Evolutionary conservation across 345 rosid species (phyloP), one percentile per base, ranked within the genome.

Genomic region (Lumnitzera littorea): DNA sequence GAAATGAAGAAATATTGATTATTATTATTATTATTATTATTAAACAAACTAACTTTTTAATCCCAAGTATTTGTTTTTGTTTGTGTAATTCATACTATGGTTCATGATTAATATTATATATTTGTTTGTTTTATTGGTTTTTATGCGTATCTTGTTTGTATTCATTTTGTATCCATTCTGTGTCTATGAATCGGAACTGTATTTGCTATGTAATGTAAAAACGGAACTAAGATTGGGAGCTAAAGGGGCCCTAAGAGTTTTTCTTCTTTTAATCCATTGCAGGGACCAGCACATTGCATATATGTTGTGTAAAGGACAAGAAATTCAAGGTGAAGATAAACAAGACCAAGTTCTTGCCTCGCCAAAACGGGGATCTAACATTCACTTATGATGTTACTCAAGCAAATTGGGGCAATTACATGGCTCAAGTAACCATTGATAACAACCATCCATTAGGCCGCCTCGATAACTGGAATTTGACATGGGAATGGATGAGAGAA

Each of bases 401-500:
- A 73, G 71, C 99, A 6, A 90, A 70, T 31, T 77, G 60, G 13
- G 80, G 78, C 68, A 94, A 79, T 80, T 94, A 94, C 70, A 76
- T 70, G 15, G 99, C 97, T 13, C 91, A 94, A 72, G 97, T 94
- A 31, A 94, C 97, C 4, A 80, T 90, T 10, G 89, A 90, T 70
- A 90, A 94, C 70, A 74, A 68, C 69, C 74, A 62, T 48, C 91
- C 95, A 0, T 66, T 94, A 3, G 92, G 97, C 53, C 77, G 89
- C 8, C 87, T 94, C 15, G 97, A 94, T 65, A 85, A 78, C 55
- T 94, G 99, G 99, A 90, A 94, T 74, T 46, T 94, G 17, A 90
- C 96, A 1, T 94, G 96, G 96, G 95, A 90, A 67, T 94, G 99
- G 97, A 83, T 62, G 78, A 70, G 91, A 53, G 90, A 87, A 31